These are phyloP conservation scores for Pythium guiyangense DNA, from an alignment of 352 stramenopile genomes.

Conservation along the genomic window DNA sequence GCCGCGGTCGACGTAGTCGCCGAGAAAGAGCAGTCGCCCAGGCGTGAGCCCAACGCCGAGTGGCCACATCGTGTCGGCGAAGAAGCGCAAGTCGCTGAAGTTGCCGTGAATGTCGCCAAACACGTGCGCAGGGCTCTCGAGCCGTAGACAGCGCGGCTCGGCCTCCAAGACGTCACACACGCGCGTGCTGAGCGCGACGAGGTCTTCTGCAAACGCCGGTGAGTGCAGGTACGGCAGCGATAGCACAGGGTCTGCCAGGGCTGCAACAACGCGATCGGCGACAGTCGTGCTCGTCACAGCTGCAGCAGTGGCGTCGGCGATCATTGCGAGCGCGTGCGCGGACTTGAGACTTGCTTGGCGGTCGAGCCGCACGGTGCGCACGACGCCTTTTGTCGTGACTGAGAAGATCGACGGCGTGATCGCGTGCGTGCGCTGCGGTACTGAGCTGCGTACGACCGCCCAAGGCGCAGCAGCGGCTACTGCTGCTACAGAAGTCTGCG, in stretches of 20 bases:
- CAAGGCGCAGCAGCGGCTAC: not conserved
- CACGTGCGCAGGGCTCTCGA: constrained; percentile 76
- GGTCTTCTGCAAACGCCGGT: constrained; percentile 88
- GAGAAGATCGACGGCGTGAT: constrained; percentile 49
- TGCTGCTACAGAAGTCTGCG: not conserved
- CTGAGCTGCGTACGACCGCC: not conserved
- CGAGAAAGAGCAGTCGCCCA: constrained; percentile 90
- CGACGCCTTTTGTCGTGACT: constrained; percentile 40
- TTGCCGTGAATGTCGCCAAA: constrained; percentile 74
- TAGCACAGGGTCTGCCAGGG: constrained; percentile 39
- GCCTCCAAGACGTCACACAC: constrained; percentile 79
- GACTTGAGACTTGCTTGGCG: constrained; percentile 51
- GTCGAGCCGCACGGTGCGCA: constrained; percentile 34
- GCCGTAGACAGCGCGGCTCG: constrained; percentile 83
- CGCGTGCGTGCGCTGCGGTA: constrained; percentile 8
- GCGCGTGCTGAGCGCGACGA: constrained; percentile 85
- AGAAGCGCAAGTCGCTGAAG: constrained; percentile 87
- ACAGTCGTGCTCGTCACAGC: constrained; percentile 11
- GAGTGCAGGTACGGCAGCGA: constrained; percentile 85
- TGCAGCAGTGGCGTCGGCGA: not conserved
- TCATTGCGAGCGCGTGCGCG: constrained; percentile 23
- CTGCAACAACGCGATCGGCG: constrained; percentile 39
- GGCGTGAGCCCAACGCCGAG: constrained; percentile 90
- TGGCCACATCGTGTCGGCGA: constrained; percentile 94
- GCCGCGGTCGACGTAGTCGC: constrained; percentile 92